Percentiles rank a stretch among this genome's conserved stretches.
These are phyloP conservation scores for Penicillium salamii DNA, from an alignment of 495 filamentous ascomycete species.

Conservation along the genomic window DNA sequence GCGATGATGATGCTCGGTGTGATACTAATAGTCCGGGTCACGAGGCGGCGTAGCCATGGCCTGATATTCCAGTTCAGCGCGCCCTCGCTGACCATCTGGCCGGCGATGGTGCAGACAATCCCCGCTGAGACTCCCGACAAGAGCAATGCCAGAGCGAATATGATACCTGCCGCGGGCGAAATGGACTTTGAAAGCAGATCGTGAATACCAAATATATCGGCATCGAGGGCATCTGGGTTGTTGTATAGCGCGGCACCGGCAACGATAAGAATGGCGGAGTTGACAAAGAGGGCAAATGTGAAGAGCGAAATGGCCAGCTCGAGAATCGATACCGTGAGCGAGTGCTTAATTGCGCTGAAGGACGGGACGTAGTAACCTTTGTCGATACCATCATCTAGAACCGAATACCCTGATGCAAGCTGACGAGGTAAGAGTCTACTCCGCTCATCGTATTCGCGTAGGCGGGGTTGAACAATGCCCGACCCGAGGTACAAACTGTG, in stretches of 20 bases:
- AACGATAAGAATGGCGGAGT: conserved; percentile 85
- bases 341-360: conserved; percentile 70
- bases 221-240: conserved; percentile 52
- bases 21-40: conserved; percentile 73
- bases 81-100: conserved; percentile 80
- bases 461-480: conserved; percentile 79
- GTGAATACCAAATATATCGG: conserved; percentile 82
- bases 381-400: conserved; percentile 37
- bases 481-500: conserved; percentile 85
- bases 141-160: conserved; percentile 74
- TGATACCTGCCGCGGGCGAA: conserved; percentile 66
- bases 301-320: conserved; percentile 77
- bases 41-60: conserved; percentile 69
- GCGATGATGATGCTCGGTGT: conserved; percentile 80
- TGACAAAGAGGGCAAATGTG: conserved; percentile 92
- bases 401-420: conserved; percentile 53
- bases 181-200: conserved; percentile 66
- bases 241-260: conserved; percentile 74
- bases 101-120: conserved; percentile 80
- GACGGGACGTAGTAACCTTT: conserved; percentile 72
- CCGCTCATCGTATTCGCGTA: conserved; percentile 78
- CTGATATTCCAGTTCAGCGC: conserved; percentile 66
- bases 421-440: no score
- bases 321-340: conserved; percentile 75
- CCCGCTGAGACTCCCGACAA: conserved; percentile 76